Evolutionary conservation across 371 early-diverging fungal genomes (phyloP).

Genomic region (Mucor saturninus): DNA sequence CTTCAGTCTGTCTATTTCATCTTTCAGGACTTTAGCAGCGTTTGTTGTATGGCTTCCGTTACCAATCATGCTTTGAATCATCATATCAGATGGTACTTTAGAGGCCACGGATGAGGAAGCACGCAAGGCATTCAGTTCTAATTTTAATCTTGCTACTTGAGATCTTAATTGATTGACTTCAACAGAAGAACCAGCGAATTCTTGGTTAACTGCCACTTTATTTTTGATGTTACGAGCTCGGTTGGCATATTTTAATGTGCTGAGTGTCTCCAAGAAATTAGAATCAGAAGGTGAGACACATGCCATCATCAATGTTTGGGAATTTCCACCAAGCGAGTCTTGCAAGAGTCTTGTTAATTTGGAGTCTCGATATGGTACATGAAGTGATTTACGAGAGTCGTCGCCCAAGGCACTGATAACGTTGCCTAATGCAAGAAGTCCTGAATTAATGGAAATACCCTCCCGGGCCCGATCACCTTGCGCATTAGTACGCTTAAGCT

Average conservation of each 20-base stretch:
- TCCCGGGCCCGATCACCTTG: constrained; percentile 95
- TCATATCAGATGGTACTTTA: constrained; percentile 19
- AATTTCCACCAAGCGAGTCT: constrained; percentile 94
- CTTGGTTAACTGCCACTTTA: constrained; percentile 57
- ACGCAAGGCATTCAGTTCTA: constrained; percentile 59
- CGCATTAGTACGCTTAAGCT: constrained; percentile 56
- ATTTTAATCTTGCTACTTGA: constrained; percentile 67
- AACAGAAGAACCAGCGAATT: constrained; percentile 51
- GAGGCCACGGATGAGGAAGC: constrained; percentile 7
- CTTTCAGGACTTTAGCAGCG: constrained; percentile 45
- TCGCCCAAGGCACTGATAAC: constrained; percentile 97
- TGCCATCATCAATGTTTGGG: constrained; percentile 89
- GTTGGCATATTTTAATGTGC: constrained; percentile 91
- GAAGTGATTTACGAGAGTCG: constrained; percentile 64
- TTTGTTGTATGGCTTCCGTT: constrained; percentile 29
- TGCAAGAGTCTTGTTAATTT: constrained; percentile 93
- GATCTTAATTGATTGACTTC: constrained; percentile 73
- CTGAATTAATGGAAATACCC: constrained; percentile 97
- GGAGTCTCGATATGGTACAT: constrained; percentile 94
- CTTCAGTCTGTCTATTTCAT: constrained; percentile 56
- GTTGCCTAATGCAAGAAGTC: constrained; percentile 96
- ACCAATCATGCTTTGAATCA: constrained; percentile 21
- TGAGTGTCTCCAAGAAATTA: constrained; percentile 87
- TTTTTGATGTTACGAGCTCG: constrained; percentile 88
- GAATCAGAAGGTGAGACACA: constrained; percentile 84